These are phyloP conservation scores for Globisporangium rhizosaccharum DNA, from an alignment of 352 stramenopile species.

Conservation along the genomic window DNA sequence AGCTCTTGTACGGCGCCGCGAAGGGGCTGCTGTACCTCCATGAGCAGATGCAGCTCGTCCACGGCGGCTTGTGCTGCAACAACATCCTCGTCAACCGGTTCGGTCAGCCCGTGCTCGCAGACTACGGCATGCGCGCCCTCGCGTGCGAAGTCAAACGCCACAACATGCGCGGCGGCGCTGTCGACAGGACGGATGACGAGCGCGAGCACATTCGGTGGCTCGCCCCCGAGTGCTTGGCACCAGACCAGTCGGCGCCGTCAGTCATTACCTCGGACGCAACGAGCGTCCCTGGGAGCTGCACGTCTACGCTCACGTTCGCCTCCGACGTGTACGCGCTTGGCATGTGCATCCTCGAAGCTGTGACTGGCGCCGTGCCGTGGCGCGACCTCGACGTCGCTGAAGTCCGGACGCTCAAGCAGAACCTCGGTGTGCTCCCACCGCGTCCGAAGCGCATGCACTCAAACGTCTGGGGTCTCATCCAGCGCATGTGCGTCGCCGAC, in stretches of 20 bases:
- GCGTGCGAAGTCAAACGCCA: constrained; percentile 30
- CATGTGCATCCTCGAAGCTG: constrained; percentile 73
- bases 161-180: constrained; percentile 27
- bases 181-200: constrained; percentile 20
- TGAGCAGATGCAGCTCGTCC: constrained; percentile 42
- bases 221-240: constrained; percentile 48
- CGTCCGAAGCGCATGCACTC: constrained; percentile 34
- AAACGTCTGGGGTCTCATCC: constrained; percentile 47
- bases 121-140: constrained; percentile 45
- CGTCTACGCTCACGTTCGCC: constrained; percentile 27
- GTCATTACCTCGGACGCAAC: constrained; percentile 12
- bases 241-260: too few species aligned
- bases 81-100: constrained; percentile 72
- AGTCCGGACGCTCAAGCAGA: constrained; percentile 51
- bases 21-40: constrained; percentile 62
- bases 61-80: constrained; percentile 53
- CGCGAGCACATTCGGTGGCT: constrained; percentile 59
- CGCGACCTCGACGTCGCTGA: constrained; percentile 30
- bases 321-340: constrained; percentile 69
- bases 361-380: constrained; percentile 53
- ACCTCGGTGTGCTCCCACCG: constrained; percentile 41
- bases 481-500: constrained; percentile 58
- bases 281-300: constrained; percentile 9
- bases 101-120: constrained; percentile 50
- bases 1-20: constrained; percentile 51